Base-by-base conservation (phyloP, 129 eudicot species). In the Heracleum sosnowskyi region DNA sequence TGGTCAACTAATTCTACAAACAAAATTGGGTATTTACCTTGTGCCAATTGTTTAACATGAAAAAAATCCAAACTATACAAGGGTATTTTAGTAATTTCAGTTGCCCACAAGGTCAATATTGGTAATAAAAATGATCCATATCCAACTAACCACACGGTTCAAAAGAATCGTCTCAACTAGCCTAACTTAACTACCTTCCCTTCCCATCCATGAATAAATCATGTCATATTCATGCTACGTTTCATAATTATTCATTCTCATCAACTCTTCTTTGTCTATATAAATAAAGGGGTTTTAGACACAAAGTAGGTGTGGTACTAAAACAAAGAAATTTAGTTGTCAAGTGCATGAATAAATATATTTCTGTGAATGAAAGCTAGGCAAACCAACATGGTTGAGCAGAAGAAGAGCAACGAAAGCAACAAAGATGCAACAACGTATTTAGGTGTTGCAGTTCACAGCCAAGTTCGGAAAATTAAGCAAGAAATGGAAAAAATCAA, bases 401-500 rank as follows among this genome's bases (percentile, higher is more conserved):
- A 85, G 28, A 75, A 10, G 49, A 75, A 40, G 81, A 57, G 33
- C 2, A 11, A 9, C 11, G 66, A 57, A 57, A 83, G 34, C 24
- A 55, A 20, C 74, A 76, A 46, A 34, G 40, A 39, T 12, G 73
- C 78, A 8, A 57, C 55, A 31, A 57, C 55, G 24, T 77, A 78
- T 55, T 17, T 63, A 24, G 88, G 83, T 3, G 86, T 82, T 11
- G 82, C 77, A 5, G 66, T 86, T 35, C 89, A 86, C 47, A 86
- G 86, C 80, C 89, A 83, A 34, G 84, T 86, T 18, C 69, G 71
- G 33, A 86, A 83, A 69, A 82, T 86, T 4, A 83, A 74, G 82
- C 89, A 80, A 46, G 89, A 86, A 66, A 76, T 83, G 82, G 86
- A 86, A 77, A 86, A 83, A 69, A 73, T 73, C 5, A 73, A 73